Base-by-base conservation (phyloP, 257 asterid species). In the Capsicum rhomboideum region DNA sequence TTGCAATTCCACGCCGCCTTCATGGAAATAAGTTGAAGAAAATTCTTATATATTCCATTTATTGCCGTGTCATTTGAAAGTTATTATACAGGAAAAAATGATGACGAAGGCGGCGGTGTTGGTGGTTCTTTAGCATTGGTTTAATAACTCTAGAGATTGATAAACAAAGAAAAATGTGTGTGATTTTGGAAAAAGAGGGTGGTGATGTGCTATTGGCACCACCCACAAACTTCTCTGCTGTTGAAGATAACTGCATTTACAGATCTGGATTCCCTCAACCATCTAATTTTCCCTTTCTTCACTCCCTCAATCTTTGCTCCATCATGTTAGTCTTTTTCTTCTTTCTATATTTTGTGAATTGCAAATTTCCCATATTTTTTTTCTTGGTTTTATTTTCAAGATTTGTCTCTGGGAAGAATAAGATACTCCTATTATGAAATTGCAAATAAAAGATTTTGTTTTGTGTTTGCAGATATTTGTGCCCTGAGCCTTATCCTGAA, bases 201-300 rank as follows among this genome's bases (percentile, higher is more conserved):
- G 66, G 20, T 23, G 84, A 74, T 46, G n/a, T 49, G 42, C 1
- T 75, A 31, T 23, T 83, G 58, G 55, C 84, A 40, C 85, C 92
- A 7, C 91, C 92, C 10, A 79, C 82, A 2, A 88, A 90, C 16
- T 88, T 90, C 34, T 79, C 89, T 5, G 79, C 83, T 64, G 91
- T 90, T 75, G 92, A 87, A 83, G 89, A 88, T 75, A 81, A 85
- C 61, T 85, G 85, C 89, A 83, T 90, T 66, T 90, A 88, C 49
- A 89, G 92, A 67, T 90, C 92, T 83, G 88, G 90, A 79, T 86
- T 90, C 9, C 92, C 92, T 6, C 85, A 85, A 69, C 84, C 91
- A 6, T 55, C 85, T 23, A 86, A 88, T 87, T 88, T 90, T 67
- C 79, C 87, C 1, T 88, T 90, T 83, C 85, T 90, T 8, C 87